A percentile compares a stretch with the other conserved stretches of the same genome.
Conservation (phyloP, 2,329 filamentous ascomycete genomes). For the Exophiala lecanii-corni region DNA sequence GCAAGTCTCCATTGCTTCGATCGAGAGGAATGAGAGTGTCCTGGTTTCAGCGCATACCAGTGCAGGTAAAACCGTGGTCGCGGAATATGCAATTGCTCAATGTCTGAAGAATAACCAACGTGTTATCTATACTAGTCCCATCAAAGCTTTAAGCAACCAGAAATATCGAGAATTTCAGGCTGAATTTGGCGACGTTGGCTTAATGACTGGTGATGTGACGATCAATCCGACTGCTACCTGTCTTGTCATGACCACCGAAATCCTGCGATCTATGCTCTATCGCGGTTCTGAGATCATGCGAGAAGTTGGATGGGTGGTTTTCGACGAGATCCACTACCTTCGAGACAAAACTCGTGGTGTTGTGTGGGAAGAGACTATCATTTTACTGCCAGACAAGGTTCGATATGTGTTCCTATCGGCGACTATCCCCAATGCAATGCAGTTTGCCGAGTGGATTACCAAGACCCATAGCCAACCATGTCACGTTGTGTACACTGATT, state of each 20-base stretch:
- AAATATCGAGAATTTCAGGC: conserved; percentile 96
- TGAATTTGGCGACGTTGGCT: conserved; percentile 91
- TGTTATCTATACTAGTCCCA: conserved; percentile 98
- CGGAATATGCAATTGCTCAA: conserved; percentile 96
- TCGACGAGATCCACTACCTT: conserved; percentile 99
- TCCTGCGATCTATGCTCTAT: conserved; percentile 97
- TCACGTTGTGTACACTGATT: conserved; percentile 98
- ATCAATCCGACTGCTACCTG: conserved; percentile 98
- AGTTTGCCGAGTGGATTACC: conserved; percentile 98
- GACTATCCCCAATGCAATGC: conserved; percentile 97
- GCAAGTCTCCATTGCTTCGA: conserved; percentile 87
- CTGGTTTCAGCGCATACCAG: conserved; percentile 95
- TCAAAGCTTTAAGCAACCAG: conserved; percentile 97
- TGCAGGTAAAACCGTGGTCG: conserved; percentile 96
- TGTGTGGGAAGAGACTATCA: conserved; percentile 99
- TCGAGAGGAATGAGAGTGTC: conserved; percentile 93
- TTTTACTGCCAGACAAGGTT: conserved; percentile 95
- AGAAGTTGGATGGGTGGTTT: conserved; percentile 96
- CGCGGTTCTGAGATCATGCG: conserved; percentile 98
- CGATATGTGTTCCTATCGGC: conserved; percentile 97
- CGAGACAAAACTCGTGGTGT: conserved; percentile 90
- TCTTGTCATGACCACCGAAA: conserved; percentile 98
- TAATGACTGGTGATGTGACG: conserved; percentile 99
- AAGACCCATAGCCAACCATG: conserved; percentile 97
- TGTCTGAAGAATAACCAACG: conserved; percentile 95